phyloP scores from a whole-genome alignment of 2,329 filamentous ascomycete species.

The Aspergillus glaucus region DNA sequence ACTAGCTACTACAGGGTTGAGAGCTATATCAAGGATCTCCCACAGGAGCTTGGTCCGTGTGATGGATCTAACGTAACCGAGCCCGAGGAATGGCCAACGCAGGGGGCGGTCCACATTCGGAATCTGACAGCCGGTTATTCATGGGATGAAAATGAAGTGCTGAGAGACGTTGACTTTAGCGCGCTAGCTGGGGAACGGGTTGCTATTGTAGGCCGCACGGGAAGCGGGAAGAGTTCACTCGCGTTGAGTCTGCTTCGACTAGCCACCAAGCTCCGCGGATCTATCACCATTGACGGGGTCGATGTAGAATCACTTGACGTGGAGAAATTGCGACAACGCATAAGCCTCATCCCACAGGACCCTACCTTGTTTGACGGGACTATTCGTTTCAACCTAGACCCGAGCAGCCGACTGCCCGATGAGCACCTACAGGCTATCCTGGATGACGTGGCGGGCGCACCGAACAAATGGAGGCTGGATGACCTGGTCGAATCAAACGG shows the following conservation, averaged over 20 bases:
- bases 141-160: constrained; percentile 58
- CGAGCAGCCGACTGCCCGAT: not conserved
- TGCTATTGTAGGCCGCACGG: constrained; percentile 66
- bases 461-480: constrained; percentile 4
- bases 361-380: constrained; percentile 40
- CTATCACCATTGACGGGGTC: constrained; percentile 61
- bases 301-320: constrained; percentile 66
- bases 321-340: constrained; percentile 58
- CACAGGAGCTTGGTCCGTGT: constrained; percentile 40
- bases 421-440: constrained; percentile 1
- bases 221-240: constrained; percentile 66
- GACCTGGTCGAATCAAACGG: constrained; percentile 6
- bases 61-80: constrained; percentile 25
- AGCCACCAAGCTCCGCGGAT: constrained; percentile 58
- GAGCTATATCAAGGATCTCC: constrained; percentile 64
- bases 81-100: constrained; percentile 64
- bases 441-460: constrained; percentile 4
- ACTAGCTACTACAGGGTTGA: constrained; percentile 66
- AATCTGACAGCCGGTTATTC: constrained; percentile 65
- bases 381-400: constrained; percentile 23
- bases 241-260: constrained; percentile 70
- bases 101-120: constrained; percentile 62
- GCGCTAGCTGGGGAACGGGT: constrained; percentile 60
- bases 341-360: constrained; percentile 72
- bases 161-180: constrained; percentile 61